phyloP scores from a whole-genome alignment of 495 filamentous ascomycete genomes.

The Amphirosellinia nigrospora region DNA sequence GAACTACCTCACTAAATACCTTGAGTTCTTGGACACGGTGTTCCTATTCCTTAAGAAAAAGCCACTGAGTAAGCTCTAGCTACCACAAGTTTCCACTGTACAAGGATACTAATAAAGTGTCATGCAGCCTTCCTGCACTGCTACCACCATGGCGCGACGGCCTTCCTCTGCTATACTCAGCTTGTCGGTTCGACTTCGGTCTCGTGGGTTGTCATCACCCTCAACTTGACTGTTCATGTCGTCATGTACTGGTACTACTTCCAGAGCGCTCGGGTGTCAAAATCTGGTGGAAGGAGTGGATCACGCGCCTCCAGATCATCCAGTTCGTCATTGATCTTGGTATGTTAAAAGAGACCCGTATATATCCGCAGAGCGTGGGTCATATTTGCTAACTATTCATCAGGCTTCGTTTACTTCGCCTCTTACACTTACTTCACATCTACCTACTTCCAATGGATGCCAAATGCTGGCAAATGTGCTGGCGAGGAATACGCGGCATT shows the following conservation, averaged over 20 bases:
- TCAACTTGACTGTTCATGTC: constrained; percentile 81
- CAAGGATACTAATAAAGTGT: constrained; percentile 4
- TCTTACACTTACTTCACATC: constrained; percentile 95
- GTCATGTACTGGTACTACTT: constrained; percentile 84
- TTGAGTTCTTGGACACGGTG: constrained; percentile 80
- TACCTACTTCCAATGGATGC: constrained; percentile 86
- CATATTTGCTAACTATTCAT: constrained; percentile 29
- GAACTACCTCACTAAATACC: constrained; percentile 85
- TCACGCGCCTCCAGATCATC: constrained; percentile 82
- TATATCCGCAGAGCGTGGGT: neutral
- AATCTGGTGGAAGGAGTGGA: constrained; percentile 93
- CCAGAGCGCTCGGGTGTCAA: constrained; percentile 81
- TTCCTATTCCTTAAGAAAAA: constrained; percentile 90
- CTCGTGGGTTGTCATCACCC: constrained; percentile 76
- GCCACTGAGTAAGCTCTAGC: constrained; percentile 68
- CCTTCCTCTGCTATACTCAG: constrained; percentile 85
- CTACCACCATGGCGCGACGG: constrained; percentile 85
- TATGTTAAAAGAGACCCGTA: constrained; percentile 45
- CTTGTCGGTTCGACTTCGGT: constrained; percentile 79
- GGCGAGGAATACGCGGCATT: constrained; percentile 98
- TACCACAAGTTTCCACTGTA: neutral
- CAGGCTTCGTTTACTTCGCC: constrained; percentile 92
- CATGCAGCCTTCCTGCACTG: constrained; percentile 79
- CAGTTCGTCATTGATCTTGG: constrained; percentile 83
- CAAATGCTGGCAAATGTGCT: constrained; percentile 83